Conservation (phyloP, 495 filamentous ascomycete species). For the Ascobolus immersus region DNA sequence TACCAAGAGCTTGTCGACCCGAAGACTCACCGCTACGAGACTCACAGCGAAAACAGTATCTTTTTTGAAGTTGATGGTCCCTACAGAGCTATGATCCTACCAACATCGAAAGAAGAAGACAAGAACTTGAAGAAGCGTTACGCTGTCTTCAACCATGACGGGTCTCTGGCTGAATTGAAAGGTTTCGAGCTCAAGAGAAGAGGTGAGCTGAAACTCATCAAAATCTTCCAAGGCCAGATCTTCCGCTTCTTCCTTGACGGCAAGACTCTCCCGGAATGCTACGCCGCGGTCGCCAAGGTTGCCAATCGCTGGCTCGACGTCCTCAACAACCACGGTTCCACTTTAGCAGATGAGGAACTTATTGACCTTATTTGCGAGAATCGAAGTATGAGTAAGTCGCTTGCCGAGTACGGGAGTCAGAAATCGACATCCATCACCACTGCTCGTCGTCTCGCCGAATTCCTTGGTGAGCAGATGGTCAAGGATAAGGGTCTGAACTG, state of each 20-base stretch:
- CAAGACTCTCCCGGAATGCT: constrained; percentile 60
- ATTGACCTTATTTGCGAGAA: constrained; percentile 99
- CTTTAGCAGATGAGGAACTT: constrained; percentile 80
- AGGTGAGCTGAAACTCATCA: constrained; percentile 97
- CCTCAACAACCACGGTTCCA: constrained; percentile 57
- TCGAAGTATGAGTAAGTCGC: constrained; percentile 83
- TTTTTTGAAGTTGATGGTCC: constrained; percentile 99
- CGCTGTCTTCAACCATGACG: constrained; percentile 96
- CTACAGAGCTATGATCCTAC: constrained; percentile 90
- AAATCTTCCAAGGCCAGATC: constrained; percentile 96
- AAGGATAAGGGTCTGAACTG: constrained; percentile 98
- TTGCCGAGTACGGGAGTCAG: constrained; percentile 83
- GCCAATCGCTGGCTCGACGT: constrained; percentile 93
- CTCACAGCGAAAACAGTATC: constrained; percentile 91
- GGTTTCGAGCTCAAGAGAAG: constrained; percentile 94
- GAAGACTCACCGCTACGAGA: constrained; percentile 65
- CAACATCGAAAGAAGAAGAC: constrained; percentile 93
- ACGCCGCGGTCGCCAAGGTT: constrained; percentile 76
- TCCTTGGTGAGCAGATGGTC: constrained; percentile 91
- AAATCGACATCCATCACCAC: constrained; percentile 98
- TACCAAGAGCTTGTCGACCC: constrained; percentile 74
- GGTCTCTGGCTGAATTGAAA: constrained; percentile 86
- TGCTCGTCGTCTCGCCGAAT: constrained; percentile 83
- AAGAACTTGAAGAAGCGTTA: constrained; percentile 99
- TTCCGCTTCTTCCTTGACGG: constrained; percentile 98